phyloP scores from a whole-genome alignment of 2,329 filamentous ascomycete species.

The Alternaria triticimaculans region DNA sequence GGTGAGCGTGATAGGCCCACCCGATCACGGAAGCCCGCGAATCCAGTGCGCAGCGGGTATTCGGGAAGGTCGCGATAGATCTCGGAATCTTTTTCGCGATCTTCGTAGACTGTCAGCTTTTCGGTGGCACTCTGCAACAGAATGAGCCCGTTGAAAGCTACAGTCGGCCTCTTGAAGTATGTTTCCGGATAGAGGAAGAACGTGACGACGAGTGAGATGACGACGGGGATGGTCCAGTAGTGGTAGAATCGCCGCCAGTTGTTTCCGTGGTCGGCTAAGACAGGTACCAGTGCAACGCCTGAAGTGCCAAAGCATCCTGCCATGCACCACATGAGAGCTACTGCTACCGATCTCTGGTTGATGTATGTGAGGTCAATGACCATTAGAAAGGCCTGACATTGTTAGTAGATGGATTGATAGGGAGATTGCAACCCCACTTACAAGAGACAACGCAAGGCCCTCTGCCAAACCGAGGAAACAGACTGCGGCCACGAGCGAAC shows the following conservation, averaged over 20 bases:
- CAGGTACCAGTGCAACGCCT: constrained; percentile 34
- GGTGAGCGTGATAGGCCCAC: constrained; percentile 31
- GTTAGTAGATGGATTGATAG: no score
- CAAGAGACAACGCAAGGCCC: constrained; percentile 39
- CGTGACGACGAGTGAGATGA: constrained; percentile 33
- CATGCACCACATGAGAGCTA: constrained; percentile 47
- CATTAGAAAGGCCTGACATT: constrained; percentile 41
- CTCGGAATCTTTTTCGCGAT: constrained; percentile 36
- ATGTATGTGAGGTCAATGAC: constrained; percentile 52
- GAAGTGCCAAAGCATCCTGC: constrained; percentile 32
- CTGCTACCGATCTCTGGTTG: constrained; percentile 44
- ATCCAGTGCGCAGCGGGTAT: constrained; percentile 14
- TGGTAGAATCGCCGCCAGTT: constrained; percentile 48
- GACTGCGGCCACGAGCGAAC: constrained; percentile 35
- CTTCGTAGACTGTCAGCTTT: constrained; percentile 49
- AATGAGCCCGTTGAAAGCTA: constrained; percentile 53
- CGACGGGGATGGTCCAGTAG: constrained; percentile 34
- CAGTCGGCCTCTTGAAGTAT: constrained; percentile 51
- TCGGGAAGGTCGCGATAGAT: constrained; percentile 35
- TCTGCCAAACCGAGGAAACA: constrained; percentile 46
- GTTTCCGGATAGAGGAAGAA: constrained; percentile 49
- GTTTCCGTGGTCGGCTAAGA: constrained; percentile 29
- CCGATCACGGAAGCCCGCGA: constrained; percentile 17
- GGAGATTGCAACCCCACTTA: no score
- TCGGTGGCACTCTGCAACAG: constrained; percentile 49